Percentiles rank a stretch among this genome's conserved stretches.
Conservation (phyloP, 768 basidiomycete species). For the Leucocoprinus leucothites region DNA sequence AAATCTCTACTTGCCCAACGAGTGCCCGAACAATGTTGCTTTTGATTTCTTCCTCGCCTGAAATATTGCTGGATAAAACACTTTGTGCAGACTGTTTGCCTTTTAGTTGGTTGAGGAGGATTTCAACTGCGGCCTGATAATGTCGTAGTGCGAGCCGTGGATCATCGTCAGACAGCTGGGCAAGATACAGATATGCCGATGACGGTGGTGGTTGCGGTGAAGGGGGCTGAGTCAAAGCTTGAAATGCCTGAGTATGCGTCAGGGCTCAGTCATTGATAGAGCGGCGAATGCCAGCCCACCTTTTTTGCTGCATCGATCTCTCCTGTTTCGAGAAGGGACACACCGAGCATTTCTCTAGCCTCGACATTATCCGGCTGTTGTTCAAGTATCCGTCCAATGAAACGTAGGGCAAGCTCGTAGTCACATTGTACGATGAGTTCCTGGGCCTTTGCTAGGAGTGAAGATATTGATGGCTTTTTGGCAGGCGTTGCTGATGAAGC, state of each 20-base stretch:
- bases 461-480: slow-evolving; percentile 41
- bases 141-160: slow-evolving; percentile 70
- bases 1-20: slow-evolving; percentile 89
- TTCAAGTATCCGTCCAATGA: slow-evolving; percentile 65
- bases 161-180: slow-evolving; percentile 77
- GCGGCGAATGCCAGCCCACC: slow-evolving; percentile 31
- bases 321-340: slow-evolving; percentile 75
- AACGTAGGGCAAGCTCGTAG: slow-evolving; percentile 75
- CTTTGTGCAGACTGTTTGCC: slow-evolving; percentile 61
- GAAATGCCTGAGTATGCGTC: slow-evolving; percentile 50
- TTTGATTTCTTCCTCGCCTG: slow-evolving; percentile 58
- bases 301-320: slow-evolving; percentile 69
- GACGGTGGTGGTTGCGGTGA: slow-evolving; percentile 71
- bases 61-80: slow-evolving; percentile 23
- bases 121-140: slow-evolving; percentile 78
- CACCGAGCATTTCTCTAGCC: slow-evolving; percentile 79
- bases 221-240: slow-evolving; percentile 56
- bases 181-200: slow-evolving; percentile 86
- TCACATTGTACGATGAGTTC: slow-evolving; percentile 81
- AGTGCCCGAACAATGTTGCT: slow-evolving; percentile 75
- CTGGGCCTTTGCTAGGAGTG: slow-evolving; percentile 76
- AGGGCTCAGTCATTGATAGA: neutral
- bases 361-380: slow-evolving; percentile 59
- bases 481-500: slow-evolving; percentile 16
- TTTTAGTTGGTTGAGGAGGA: slow-evolving; percentile 65